Percentiles rank a stretch among this genome's conserved stretches.
Conservation (phyloP, 1,139 yeast genomes). For the Candida tropicalis region DNA sequence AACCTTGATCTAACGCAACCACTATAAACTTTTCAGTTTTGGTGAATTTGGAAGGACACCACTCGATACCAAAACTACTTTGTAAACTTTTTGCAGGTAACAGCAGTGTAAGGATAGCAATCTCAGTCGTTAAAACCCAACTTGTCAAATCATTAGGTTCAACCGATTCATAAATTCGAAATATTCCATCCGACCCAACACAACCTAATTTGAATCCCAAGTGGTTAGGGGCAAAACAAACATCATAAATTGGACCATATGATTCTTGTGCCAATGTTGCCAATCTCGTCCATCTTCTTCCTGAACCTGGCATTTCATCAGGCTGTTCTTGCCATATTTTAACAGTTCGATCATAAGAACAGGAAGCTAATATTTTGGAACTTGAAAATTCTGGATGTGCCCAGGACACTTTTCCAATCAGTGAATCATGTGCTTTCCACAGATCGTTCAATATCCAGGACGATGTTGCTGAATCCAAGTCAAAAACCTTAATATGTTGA, state of each 20-base stretch:
- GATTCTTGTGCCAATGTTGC: constrained; percentile 78
- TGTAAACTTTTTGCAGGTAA: constrained; percentile 80
- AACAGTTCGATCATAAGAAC: constrained; percentile 87
- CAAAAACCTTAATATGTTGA: constrained; percentile 87
- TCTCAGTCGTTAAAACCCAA: constrained; percentile 80
- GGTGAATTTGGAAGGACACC: constrained; percentile 92
- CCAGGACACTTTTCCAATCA: constrained; percentile 82
- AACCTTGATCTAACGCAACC: constrained; percentile 86
- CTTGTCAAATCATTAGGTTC: constrained; percentile 84
- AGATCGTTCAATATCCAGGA: constrained; percentile 83
- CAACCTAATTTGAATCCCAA: constrained; percentile 82
- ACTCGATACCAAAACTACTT: constrained; percentile 81
- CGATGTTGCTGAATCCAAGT: constrained; percentile 54
- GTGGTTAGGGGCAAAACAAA: constrained; percentile 86
- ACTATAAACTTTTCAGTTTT: constrained; percentile 76
- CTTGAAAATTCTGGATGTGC: constrained; percentile 95
- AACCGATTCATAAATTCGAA: constrained; percentile 83
- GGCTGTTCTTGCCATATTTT: constrained; percentile 90
- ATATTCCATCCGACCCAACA: constrained; percentile 86
- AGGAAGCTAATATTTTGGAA: constrained; percentile 70
- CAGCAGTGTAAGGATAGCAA: constrained; percentile 59
- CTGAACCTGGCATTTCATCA: constrained; percentile 73
- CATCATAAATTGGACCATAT: constrained; percentile 87
- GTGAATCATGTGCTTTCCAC: constrained; percentile 95
- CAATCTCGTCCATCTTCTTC: constrained; percentile 78